A percentile compares a stretch with the other conserved stretches of the same genome.
Conservation (phyloP, 805 yeast species). For the Lipomyces anomalus region DNA sequence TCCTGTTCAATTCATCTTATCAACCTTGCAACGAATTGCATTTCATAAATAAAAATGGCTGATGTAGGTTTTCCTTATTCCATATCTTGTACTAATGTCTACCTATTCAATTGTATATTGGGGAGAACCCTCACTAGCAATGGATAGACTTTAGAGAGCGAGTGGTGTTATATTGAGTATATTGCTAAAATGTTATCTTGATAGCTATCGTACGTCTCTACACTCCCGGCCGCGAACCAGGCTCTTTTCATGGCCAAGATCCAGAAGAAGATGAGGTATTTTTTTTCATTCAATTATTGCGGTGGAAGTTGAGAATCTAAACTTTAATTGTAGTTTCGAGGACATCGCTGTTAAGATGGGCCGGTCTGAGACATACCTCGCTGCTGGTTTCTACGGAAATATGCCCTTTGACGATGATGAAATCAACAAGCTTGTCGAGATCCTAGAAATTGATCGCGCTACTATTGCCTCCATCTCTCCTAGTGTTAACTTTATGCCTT, state of each 20-base stretch:
- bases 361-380: slow-evolving; percentile 25
- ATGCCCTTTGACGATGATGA: slow-evolving; percentile 24
- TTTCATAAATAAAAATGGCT: too few relatives aligned
- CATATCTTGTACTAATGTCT: too few relatives aligned
- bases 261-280: slow-evolving; percentile 19
- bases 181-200: too few relatives aligned
- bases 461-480: slow-evolving; percentile 16
- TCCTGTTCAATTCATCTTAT: too few relatives aligned
- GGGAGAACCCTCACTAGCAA: too few relatives aligned
- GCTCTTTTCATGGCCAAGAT: slow-evolving; percentile 24
- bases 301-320: neutral
- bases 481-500: slow-evolving; percentile 20
- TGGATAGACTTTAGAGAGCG: too few relatives aligned
- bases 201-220: slow-evolving; percentile 21
- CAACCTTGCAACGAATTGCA: too few relatives aligned
- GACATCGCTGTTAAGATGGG: slow-evolving; percentile 22
- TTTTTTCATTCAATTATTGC: neutral
- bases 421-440: slow-evolving; percentile 12
- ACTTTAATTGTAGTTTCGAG: slow-evolving; percentile 13
- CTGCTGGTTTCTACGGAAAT: slow-evolving; percentile 26
- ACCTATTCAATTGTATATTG: too few relatives aligned
- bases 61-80: too few relatives aligned
- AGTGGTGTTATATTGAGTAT: too few relatives aligned
- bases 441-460: slow-evolving; percentile 20
- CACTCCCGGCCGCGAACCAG: slow-evolving; percentile 23